These are phyloP conservation scores for Hyaloraphidium curvatum DNA, from an alignment of 192 early-diverging fungal species.

Conservation along the genomic window DNA sequence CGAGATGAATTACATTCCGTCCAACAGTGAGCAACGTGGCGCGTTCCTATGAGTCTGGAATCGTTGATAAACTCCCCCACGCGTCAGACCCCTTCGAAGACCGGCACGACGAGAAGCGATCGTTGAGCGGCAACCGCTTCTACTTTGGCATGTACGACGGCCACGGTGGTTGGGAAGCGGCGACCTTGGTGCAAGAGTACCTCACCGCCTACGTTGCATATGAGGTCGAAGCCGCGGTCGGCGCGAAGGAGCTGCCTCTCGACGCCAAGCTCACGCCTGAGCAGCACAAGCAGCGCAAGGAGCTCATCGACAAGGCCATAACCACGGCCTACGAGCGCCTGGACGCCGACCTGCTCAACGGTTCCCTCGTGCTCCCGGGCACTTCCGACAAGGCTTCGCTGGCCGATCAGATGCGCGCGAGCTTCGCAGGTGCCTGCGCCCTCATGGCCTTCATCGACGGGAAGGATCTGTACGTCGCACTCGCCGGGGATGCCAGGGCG, in stretches of 20 bases:
- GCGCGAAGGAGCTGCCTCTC: not conserved
- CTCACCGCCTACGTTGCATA: not conserved
- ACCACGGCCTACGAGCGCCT: not conserved
- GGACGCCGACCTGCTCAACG: not conserved
- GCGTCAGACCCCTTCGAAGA: too few relatives aligned
- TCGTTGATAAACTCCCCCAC: too few relatives aligned
- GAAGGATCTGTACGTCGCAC: constrained; percentile 3
- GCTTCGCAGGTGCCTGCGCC: constrained; percentile 1
- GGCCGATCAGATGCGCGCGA: not conserved
- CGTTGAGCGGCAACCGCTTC: too few relatives aligned
- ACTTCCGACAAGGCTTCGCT: not conserved
- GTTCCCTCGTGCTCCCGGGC: not conserved
- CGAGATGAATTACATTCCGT: too few relatives aligned
- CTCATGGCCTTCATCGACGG: constrained; percentile 2
- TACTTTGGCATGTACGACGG: constrained; percentile 3
- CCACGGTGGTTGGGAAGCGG: not conserved
- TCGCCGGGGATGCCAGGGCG: not conserved
- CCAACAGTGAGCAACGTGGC: too few relatives aligned
- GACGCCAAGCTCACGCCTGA: not conserved
- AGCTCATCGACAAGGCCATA: not conserved
- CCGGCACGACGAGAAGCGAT: too few relatives aligned
- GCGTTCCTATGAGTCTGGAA: too few relatives aligned
- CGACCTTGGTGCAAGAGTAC: not conserved
- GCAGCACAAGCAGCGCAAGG: not conserved
- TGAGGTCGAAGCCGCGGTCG: not conserved